Evolutionary conservation across 2,329 filamentous ascomycete species (phyloP).

Genomic region (Bipolaris zeicola): DNA sequence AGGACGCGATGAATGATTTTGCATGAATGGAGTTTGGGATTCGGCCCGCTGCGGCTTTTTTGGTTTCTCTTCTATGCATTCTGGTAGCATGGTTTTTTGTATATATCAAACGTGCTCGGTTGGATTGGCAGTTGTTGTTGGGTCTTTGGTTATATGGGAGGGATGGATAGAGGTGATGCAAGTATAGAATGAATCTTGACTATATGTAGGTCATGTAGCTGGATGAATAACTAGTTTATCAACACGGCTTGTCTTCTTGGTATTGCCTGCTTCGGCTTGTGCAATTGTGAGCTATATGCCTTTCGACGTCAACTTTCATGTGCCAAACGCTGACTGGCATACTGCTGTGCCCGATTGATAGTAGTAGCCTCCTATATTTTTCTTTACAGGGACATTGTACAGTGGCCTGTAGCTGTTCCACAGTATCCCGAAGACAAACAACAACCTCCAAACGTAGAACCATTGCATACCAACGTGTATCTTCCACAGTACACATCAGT

Average conservation of each 20-base stretch:
- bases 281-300: too few species aligned
- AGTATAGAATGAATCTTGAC: too few species aligned
- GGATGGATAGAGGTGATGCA: too few species aligned
- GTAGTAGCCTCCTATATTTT: not conserved
- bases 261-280: too few species aligned
- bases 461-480: not conserved
- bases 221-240: too few species aligned
- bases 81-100: not conserved
- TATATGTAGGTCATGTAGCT: too few species aligned
- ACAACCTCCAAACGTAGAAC: constrained; percentile 1
- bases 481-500: not conserved
- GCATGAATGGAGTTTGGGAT: constrained; percentile 31
- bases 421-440: constrained; percentile 16
- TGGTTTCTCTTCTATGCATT: not conserved
- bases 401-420: not conserved
- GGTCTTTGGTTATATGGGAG: too few species aligned
- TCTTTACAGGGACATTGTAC: not conserved
- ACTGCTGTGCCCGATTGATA: constrained; percentile 7
- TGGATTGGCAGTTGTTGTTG: not conserved
- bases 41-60: constrained; percentile 4
- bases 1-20: constrained; percentile 7
- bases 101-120: not conserved
- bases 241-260: too few species aligned
- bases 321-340: not conserved
- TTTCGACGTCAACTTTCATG: not conserved